A percentile compares a stretch with the other conserved stretches of the same genome.
Conservation (phyloP, 371 early-diverging fungal genomes). For the Saksenaea oblongispora region DNA sequence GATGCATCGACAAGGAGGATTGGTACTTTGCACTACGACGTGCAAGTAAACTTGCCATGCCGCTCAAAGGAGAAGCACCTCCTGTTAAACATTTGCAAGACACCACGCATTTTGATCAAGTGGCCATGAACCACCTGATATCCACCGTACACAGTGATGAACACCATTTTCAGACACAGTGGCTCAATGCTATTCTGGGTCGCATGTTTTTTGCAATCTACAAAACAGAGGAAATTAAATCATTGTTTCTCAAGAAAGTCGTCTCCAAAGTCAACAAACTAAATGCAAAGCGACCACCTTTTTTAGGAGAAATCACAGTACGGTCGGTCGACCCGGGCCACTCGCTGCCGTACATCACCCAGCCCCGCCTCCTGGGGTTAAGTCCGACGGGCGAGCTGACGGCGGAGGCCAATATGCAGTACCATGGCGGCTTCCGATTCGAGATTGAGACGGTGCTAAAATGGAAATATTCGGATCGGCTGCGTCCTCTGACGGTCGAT, state of each 20-base stretch:
- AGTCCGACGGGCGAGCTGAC: conserved; percentile 72
- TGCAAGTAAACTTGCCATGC: conserved; percentile 31
- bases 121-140: conserved; percentile 58
- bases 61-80: conserved; percentile 4
- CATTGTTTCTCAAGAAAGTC: conserved; percentile 67
- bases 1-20: conserved; percentile 84
- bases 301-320: conserved; percentile 84
- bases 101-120: conserved; percentile 53
- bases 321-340: conserved; percentile 79
- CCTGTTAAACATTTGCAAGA: conserved; percentile 23
- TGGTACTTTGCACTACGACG: conserved; percentile 75
- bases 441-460: conserved; percentile 72
- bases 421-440: conserved; percentile 73
- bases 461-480: conserved; percentile 49
- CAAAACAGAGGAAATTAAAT: conserved; percentile 63
- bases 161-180: conserved; percentile 69
- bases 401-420: conserved; percentile 75
- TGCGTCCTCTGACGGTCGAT: conserved; percentile 73
- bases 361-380: conserved; percentile 71
- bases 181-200: conserved; percentile 91
- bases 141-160: conserved; percentile 62
- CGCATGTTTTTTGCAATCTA: conserved; percentile 75
- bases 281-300: conserved; percentile 71
- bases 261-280: conserved; percentile 63
- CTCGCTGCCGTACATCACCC: conserved; percentile 77